Conservation (phyloP, 164 flowering plant genomes). For the Protea cynaroides region DNA sequence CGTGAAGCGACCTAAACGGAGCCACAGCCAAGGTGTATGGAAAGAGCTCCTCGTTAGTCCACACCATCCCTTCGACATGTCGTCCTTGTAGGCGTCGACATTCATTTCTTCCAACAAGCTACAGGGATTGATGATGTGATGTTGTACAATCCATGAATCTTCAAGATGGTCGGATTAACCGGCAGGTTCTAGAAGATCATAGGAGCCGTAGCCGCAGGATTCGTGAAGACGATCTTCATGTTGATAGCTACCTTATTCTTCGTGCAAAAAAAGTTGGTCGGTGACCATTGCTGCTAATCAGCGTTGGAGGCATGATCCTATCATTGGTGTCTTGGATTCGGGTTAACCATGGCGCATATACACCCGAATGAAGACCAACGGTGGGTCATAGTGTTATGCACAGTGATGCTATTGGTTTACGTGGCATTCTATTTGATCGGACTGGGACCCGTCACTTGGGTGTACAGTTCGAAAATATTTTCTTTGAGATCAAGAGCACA, state of each 20-base stretch:
- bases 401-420: slow-evolving; percentile 10
- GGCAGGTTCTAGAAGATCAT: slow-evolving; percentile 7
- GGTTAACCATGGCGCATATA: slow-evolving; percentile 17
- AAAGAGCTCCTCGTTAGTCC: slow-evolving; percentile 30
- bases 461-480: slow-evolving; percentile 41
- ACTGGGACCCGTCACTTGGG: slow-evolving; percentile 39
- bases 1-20: slow-evolving; percentile 14
- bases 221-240: slow-evolving; percentile 25
- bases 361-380: slow-evolving; percentile 2
- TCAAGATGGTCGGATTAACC: slow-evolving; percentile 27
- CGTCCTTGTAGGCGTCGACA: slow-evolving; percentile 24
- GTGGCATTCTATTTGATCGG: slow-evolving; percentile 28
- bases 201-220: slow-evolving; percentile 35
- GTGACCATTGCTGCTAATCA: slow-evolving; percentile 25
- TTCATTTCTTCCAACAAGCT: slow-evolving; percentile 35
- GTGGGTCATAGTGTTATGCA: slow-evolving; percentile 29
- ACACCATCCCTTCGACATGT: slow-evolving; percentile 23
- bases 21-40: slow-evolving; percentile 32
- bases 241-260: slow-evolving; percentile 27
- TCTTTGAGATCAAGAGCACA: slow-evolving; percentile 37
- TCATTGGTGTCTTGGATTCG: slow-evolving; percentile 15
- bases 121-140: slow-evolving; percentile 36
- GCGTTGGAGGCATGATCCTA: slow-evolving; percentile 28
- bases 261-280: slow-evolving; percentile 33
- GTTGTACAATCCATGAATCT: slow-evolving; percentile 24